Evolutionary conservation across 176 grass and related monocot species (phyloP).

Genomic region (Musa schizocarpa): DNA sequence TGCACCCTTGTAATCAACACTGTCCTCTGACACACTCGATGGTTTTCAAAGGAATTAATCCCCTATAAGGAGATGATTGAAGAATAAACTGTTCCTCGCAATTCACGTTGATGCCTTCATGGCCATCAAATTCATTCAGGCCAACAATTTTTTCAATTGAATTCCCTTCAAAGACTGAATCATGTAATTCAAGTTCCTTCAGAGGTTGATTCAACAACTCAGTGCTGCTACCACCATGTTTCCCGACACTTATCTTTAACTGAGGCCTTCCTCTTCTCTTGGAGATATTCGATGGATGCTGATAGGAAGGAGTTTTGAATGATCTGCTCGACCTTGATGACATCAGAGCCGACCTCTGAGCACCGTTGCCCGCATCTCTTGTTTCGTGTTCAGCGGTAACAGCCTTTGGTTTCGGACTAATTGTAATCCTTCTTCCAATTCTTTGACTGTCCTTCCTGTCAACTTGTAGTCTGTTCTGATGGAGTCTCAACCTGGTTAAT

Average conservation of each 20-base stretch:
- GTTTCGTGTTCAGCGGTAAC: background rate
- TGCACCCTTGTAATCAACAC: background rate
- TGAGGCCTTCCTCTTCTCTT: constrained; percentile 33
- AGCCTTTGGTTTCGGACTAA: background rate
- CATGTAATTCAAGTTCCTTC: background rate
- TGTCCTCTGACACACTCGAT: background rate
- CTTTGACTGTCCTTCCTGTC: constrained; percentile 4
- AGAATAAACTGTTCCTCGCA: constrained; percentile 10
- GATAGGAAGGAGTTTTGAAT: constrained; percentile 6
- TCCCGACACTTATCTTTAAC: constrained; percentile 20
- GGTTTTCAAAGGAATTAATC: background rate
- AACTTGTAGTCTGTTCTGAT: constrained; percentile 22
- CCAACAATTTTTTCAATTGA: constrained; percentile 30
- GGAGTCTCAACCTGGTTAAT: constrained; percentile 17
- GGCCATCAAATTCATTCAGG: constrained; percentile 33
- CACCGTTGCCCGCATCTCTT: constrained; percentile 16
- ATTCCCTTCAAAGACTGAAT: constrained; percentile 2
- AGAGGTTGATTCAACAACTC: background rate
- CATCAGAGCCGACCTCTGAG: constrained; percentile 3
- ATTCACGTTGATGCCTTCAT: constrained; percentile 37
- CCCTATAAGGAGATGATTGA: constrained; percentile 19
- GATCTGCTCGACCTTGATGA: constrained; percentile 22
- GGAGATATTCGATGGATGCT: constrained; percentile 5
- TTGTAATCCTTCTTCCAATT: background rate
- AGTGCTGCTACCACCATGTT: background rate